These are phyloP conservation scores for Canna indica DNA, from an alignment of 176 grass and related monocot species.

Conservation along the genomic window DNA sequence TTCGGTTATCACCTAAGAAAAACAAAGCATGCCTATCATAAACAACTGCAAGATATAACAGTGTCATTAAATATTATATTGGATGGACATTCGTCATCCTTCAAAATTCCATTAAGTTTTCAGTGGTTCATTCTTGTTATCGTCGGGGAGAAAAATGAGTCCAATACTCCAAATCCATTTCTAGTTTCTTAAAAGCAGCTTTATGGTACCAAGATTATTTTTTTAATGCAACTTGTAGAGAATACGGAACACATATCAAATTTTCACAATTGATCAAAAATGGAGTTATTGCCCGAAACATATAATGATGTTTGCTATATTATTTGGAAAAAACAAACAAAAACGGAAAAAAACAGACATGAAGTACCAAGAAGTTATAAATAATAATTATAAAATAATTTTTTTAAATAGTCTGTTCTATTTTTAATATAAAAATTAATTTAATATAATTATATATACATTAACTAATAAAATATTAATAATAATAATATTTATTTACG, in stretches of 20 bases:
- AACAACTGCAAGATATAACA: not conserved
- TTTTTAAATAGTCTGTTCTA: no score
- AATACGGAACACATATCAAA: not conserved
- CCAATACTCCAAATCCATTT: not conserved
- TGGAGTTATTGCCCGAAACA: not conserved
- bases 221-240: not conserved
- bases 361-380: no score
- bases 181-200: not conserved
- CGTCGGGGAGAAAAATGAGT: no score
- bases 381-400: no score
- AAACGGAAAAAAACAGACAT: no score
- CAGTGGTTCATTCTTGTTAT: not conserved
- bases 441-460: no score
- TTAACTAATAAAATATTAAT: no score
- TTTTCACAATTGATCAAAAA: not conserved
- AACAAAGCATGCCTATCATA: conserved; percentile 17
- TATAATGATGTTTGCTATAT: not conserved
- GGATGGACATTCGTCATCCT: no score
- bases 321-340: no score
- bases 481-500: no score
- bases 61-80: not conserved
- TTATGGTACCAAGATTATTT: not conserved
- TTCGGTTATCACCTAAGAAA: conserved; percentile 68
- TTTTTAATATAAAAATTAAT: no score
- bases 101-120: no score